These are phyloP conservation scores for Rhodotorula glutinis DNA, from an alignment of 1,284 basidiomycete genomes.

Conservation along the genomic window DNA sequence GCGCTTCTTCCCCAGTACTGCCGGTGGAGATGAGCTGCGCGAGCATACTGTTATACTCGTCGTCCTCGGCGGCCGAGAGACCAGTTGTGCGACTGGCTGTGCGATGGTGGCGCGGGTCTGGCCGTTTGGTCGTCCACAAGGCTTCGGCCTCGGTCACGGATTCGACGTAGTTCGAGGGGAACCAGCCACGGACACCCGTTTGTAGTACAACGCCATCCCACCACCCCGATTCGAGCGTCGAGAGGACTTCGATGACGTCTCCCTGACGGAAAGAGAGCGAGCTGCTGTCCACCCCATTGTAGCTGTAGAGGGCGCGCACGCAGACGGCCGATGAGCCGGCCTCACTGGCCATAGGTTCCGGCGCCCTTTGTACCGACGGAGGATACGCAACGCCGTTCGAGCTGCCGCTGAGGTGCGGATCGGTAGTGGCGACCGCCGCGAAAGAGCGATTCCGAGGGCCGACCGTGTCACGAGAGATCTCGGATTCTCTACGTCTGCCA, in stretches of 20 bases:
- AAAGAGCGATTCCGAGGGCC: too few species aligned
- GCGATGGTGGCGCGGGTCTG: not conserved
- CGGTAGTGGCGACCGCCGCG: too few species aligned
- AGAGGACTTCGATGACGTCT: conserved; percentile 91
- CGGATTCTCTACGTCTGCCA: too few species aligned
- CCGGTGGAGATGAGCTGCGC: not conserved
- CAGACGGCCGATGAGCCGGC: conserved; percentile 51
- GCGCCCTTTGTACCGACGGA: too few species aligned
- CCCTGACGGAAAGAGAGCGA: conserved; percentile 81
- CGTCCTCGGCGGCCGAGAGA: not conserved
- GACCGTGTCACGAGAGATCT: too few species aligned
- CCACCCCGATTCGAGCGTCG: conserved; percentile 89
- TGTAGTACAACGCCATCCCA: conserved; percentile 89
- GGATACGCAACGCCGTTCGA: too few species aligned
- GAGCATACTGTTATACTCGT: not conserved
- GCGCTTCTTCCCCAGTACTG: not conserved
- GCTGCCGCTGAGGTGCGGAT: too few species aligned
- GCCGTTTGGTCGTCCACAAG: not conserved
- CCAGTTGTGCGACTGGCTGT: not conserved
- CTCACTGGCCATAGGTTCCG: not conserved
- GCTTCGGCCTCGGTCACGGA: conserved; percentile 34
- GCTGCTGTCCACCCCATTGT: conserved; percentile 66
- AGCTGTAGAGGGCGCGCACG: conserved; percentile 90
- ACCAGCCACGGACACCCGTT: conserved; percentile 83
- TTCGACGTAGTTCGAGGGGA: conserved; percentile 91